These are phyloP conservation scores for Trichoderma sp. DNA, from an alignment of 2,329 filamentous ascomycete genomes.

Conservation along the genomic window DNA sequence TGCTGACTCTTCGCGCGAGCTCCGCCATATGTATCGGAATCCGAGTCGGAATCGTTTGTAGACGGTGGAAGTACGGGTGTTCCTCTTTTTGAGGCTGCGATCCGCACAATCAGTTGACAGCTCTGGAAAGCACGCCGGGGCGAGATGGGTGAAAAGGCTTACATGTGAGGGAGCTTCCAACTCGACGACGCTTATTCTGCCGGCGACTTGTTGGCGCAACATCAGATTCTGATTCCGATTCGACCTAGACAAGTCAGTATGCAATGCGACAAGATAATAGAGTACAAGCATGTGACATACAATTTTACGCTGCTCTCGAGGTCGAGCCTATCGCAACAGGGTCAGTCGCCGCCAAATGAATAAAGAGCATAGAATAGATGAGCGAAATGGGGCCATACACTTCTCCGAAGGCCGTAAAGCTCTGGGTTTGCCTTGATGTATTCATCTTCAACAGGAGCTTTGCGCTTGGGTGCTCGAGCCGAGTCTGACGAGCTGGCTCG, in stretches of 20 bases:
- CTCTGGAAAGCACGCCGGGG: background rate
- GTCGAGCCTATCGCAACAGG: conserved; percentile 52
- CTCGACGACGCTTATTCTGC: conserved; percentile 69
- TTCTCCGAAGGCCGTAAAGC: conserved; percentile 90
- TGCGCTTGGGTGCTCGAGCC: conserved; percentile 72
- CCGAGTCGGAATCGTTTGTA: conserved; percentile 66
- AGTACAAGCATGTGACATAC: conserved; percentile 47
- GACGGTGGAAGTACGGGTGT: conserved; percentile 60
- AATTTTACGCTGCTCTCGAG: conserved; percentile 60
- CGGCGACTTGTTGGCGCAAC: conserved; percentile 61
- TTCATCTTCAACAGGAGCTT: conserved; percentile 69
- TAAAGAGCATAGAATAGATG: background rate
- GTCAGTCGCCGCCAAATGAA: conserved; percentile 1
- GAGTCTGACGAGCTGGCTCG: conserved; percentile 74
- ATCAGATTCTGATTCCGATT: conserved; percentile 72
- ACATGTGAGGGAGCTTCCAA: conserved; percentile 68
- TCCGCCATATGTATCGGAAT: conserved; percentile 79
- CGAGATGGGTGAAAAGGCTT: conserved; percentile 39
- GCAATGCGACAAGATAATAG: conserved; percentile 22
- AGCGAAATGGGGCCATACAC: conserved; percentile 62
- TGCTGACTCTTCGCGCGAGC: conserved; percentile 68
- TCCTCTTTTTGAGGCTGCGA: conserved; percentile 62
- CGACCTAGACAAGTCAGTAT: conserved; percentile 44
- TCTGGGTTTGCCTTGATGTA: conserved; percentile 91
- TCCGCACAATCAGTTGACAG: conserved; percentile 5